Base-by-base conservation (phyloP, 768 basidiomycete genomes). In the Auricularia auricula-judae region DNA sequence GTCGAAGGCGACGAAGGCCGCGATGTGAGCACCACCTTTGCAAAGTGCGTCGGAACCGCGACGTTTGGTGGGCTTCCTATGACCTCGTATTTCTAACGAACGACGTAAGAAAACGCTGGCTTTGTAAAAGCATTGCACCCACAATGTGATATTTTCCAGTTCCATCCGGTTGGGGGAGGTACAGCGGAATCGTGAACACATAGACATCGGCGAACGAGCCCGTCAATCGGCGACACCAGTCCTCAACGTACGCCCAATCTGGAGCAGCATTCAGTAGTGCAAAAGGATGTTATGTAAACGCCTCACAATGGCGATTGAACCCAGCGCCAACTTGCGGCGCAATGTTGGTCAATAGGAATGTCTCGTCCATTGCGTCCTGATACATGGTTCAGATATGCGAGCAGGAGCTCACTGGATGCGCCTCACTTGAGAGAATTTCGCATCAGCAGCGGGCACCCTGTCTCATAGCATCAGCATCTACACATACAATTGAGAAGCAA, bases 81-180 rank as follows among this genome's bases (percentile, higher is more conserved):
- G 53, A 99, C 89, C 80, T 99, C 96, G 72, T 98, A 86, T 3
- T 83, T 86, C 93, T 98, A 68, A 53, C 29, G 29, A 29, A 29
- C 29, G 29, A 29, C 29, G 2, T 29, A 29, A 29, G 29, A 29
- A 29, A 58, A 65, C 21, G 47, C 16, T 69, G 47, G 62, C 39
- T 14, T 42, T 59, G 29, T 39, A 63, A 56, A 47, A n/a, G 10
- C 65, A 23, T 47, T 58, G 42, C 5, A 84, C 91, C 75, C 70
- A 97, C 95, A 68, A 98, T 89, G 64, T 92, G 86, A 88, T 89
- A 98, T 76, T 96, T 98, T 10, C 95, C 94, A 71, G 98, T 96
- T 3, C 84, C 70, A 3, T 92, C 89, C 61, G 84, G 82, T 61
- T 83, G 85, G 1, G 97, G 97, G 2, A 98, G 84, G 76, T 98